Conservation (phyloP, 75 land plant species). For the Cunninghamia lanceolata region DNA sequence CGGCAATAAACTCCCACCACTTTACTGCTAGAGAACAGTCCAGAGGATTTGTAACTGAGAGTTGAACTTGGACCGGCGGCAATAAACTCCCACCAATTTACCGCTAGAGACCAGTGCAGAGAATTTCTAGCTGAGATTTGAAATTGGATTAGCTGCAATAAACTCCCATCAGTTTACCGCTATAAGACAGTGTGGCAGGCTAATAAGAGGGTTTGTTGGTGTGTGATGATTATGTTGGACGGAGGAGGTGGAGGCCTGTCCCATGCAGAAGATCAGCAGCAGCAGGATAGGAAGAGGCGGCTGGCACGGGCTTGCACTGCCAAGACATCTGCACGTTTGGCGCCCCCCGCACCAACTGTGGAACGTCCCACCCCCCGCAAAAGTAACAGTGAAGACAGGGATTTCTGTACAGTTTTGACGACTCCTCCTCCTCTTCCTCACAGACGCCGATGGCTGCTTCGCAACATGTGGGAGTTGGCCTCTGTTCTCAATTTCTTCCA, state of each 20-base stretch:
- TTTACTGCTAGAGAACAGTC: too few species aligned
- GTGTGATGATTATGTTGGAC: constrained; percentile 1
- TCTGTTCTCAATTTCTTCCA: constrained; percentile 74
- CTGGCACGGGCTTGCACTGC: constrained; percentile 8
- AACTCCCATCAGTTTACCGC: not conserved
- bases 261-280: constrained; percentile 1
- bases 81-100: too few species aligned
- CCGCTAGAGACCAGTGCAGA: not conserved
- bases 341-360: not conserved
- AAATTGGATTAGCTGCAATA: not conserved
- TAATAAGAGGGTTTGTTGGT: not conserved
- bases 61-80: not conserved
- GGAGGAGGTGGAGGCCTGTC: not conserved
- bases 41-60: not conserved
- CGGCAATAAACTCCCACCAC: too few species aligned
- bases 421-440: constrained; percentile 7
- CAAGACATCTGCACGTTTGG: constrained; percentile 1
- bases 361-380: not conserved
- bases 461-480: constrained; percentile 91
- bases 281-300: constrained; percentile 5
- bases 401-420: constrained; percentile 7
- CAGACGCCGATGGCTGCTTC: constrained; percentile 33
- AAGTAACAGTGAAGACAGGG: constrained; percentile 4
- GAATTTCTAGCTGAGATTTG: not conserved
- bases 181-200: not conserved